These are phyloP conservation scores for Colletotrichum cordylinicola DNA, from an alignment of 2,329 filamentous ascomycete genomes.

Conservation along the genomic window DNA sequence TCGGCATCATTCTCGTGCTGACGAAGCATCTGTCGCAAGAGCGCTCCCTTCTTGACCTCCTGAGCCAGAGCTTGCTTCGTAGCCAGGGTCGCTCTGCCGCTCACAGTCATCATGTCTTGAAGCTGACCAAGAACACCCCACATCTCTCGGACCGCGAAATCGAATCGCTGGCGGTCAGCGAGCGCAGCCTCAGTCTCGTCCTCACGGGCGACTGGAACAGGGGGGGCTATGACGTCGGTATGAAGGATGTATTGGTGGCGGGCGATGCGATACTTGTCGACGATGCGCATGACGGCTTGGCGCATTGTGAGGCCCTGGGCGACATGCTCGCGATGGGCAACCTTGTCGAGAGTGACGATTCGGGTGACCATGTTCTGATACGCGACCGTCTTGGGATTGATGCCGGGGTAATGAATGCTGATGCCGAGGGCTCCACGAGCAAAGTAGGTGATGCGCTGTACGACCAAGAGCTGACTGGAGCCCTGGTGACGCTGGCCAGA, in stretches of 20 bases:
- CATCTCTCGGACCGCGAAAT: background rate
- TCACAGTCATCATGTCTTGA: background rate
- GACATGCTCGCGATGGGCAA: background rate
- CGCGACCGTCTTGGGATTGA: background rate
- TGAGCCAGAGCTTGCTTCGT: background rate
- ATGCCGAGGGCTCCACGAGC: background rate
- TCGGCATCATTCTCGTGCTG: background rate
- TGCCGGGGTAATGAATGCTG: background rate
- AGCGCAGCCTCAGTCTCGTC: background rate
- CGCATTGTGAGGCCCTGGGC: background rate
- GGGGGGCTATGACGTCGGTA: fast-evolving
- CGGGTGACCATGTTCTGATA: background rate
- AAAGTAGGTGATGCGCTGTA: background rate
- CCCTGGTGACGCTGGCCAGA: background rate
- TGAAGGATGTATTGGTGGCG: background rate
- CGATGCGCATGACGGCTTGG: background rate
- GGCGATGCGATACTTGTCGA: background rate
- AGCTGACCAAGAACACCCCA: background rate
- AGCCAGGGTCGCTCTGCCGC: background rate
- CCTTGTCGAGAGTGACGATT: background rate
- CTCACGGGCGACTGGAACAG: background rate
- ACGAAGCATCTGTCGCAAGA: no score
- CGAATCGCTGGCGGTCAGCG: background rate
- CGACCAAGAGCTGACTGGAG: background rate
- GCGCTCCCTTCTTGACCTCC: background rate